phyloP scores from a whole-genome alignment of 768 basidiomycete genomes.

The Russula dissimulans region DNA sequence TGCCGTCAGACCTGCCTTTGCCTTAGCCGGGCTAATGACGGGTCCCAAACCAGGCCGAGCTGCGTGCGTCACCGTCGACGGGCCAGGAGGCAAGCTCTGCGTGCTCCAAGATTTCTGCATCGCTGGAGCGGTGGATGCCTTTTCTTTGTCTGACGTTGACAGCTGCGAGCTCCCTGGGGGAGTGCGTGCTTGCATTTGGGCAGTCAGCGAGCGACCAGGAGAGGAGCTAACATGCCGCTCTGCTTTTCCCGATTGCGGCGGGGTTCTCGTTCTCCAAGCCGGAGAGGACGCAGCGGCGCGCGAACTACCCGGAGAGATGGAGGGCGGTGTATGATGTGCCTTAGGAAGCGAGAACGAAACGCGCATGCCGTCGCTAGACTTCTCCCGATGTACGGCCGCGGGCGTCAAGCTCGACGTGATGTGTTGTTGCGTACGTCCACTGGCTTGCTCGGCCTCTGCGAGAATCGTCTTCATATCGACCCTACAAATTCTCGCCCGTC shows the following conservation, averaged over 20 bases:
- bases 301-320: neutral
- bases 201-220: neutral
- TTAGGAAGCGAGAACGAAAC: conserved; percentile 10
- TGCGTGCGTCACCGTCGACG: neutral
- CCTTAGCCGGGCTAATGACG: conserved; percentile 43
- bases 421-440: conserved; percentile 19
- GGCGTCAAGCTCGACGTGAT: neutral
- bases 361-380: conserved; percentile 8
- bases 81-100: neutral
- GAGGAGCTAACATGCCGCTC: neutral
- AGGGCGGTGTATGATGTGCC: conserved; percentile 1
- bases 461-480: conserved; percentile 82
- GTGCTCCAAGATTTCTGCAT: neutral
- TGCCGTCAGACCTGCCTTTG: conserved; percentile 22
- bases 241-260: neutral
- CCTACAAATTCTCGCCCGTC: conserved; percentile 29
- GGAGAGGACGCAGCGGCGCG: neutral
- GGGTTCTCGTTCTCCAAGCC: neutral
- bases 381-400: neutral
- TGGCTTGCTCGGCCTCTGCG: conserved; percentile 51
- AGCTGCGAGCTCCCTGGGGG: neutral
- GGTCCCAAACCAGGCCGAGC: conserved; percentile 44
- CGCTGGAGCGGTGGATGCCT: neutral
- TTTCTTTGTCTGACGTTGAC: neutral
- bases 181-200: neutral